Conservation (phyloP, 2,329 filamentous ascomycete genomes). For the Ascochyta fabae region DNA sequence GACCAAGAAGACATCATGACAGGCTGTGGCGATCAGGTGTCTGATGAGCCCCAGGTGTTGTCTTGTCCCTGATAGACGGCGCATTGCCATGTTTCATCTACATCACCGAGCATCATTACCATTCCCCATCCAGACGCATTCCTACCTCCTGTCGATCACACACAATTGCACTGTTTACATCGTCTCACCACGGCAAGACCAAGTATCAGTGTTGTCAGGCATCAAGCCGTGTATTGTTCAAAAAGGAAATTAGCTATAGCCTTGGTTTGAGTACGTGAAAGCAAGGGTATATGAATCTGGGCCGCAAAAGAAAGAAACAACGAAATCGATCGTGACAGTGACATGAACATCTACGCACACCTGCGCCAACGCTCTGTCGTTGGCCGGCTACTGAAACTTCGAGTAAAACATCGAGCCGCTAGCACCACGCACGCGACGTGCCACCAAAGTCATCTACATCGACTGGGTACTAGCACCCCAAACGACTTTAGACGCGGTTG, state of each 20-base stretch:
- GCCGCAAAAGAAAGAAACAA: not conserved
- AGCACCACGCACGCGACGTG: not conserved
- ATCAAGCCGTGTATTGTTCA: conserved; percentile 15
- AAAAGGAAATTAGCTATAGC: conserved; percentile 19
- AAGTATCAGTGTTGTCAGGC: not conserved
- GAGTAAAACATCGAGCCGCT: not conserved
- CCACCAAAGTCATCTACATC: not conserved
- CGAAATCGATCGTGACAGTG: conserved; percentile 16
- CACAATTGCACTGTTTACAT: not conserved
- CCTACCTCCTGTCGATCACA: not conserved
- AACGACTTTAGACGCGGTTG: conserved; percentile 18
- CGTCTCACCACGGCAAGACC: not conserved
- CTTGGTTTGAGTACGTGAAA: conserved; percentile 16
- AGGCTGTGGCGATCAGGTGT: not conserved
- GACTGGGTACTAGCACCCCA: not conserved
- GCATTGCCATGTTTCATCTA: not conserved
- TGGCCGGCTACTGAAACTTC: conserved; percentile 17
- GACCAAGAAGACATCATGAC: not conserved
- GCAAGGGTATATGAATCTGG: conserved; percentile 18
- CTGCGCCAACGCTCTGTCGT: conserved; percentile 15
- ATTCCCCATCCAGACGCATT: not conserved
- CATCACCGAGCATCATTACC: not conserved
- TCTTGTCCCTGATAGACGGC: not conserved
- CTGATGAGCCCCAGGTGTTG: not conserved
- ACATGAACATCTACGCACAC: conserved; percentile 19